Conservation (phyloP, 192 early-diverging fungal genomes). For the Pecoramyces ruminantium region DNA sequence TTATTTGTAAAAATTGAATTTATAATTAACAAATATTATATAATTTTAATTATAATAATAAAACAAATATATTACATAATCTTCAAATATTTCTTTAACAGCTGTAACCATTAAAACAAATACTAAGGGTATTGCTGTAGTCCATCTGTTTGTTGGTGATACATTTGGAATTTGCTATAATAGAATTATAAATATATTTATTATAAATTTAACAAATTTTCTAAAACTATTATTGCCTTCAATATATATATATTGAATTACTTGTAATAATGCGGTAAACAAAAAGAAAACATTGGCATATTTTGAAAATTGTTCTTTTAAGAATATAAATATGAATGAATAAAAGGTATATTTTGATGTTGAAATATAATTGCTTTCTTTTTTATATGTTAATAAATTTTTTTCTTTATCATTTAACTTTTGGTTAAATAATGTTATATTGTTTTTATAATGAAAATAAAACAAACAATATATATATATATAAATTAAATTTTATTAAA, state of each 20-base stretch:
- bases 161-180: slow-evolving; percentile 86
- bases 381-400: neutral
- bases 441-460: too few relatives aligned
- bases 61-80: slow-evolving; percentile 11
- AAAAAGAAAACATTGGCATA: slow-evolving; percentile 99
- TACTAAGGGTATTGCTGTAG: slow-evolving; percentile 64
- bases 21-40: too few relatives aligned
- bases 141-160: slow-evolving; percentile 80
- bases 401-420: neutral
- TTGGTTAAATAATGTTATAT: neutral
- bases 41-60: too few relatives aligned
- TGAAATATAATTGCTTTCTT: slow-evolving; percentile 54
- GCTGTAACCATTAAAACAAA: slow-evolving; percentile 80
- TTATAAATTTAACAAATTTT: too few relatives aligned
- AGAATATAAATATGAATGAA: slow-evolving; percentile 89
- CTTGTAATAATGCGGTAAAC: slow-evolving; percentile 89
- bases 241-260: too few relatives aligned
- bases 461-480: too few relatives aligned
- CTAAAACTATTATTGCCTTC: too few relatives aligned
- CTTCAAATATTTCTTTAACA: slow-evolving; percentile 86
- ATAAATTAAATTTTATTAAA: too few relatives aligned
- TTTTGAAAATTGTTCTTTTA: slow-evolving; percentile 94
- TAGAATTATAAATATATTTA: too few relatives aligned
- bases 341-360: slow-evolving; percentile 88
- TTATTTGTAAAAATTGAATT: too few relatives aligned